Evolutionary conservation across 441 rosid species (phyloP), one percentile per base, ranked within the genome.

Genomic region (Capsella rubella): DNA sequence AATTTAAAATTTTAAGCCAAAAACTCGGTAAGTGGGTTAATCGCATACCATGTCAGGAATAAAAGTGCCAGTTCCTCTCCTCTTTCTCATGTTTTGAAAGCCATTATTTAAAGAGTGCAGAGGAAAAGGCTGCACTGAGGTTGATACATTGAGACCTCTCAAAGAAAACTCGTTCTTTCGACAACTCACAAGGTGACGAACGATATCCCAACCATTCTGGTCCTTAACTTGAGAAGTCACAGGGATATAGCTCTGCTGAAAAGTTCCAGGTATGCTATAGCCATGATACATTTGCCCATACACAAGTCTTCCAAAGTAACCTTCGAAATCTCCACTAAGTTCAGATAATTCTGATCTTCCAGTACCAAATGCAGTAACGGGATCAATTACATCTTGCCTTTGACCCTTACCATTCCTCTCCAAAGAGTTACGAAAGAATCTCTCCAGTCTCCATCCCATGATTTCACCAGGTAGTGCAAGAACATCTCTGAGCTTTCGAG

Each of bases 341-440:
- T 86, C 82, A 71, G 86, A 80, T n/a, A 64, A 75, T 56, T 85
- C 94, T 57, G 82, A 83, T 82, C 84, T 90, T 78, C 95, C 95
- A 31, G 85, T 82, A 52, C 98, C 98, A 83, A 91, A 95, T 35
- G 88, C 91, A 57, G 88, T 87, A 21, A 95, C 83, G 2, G 93
- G 90, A 79, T 80, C 82, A 58, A 79, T 66, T 32, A 87, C 81
- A 73, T 95, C 99, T 18, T 89, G 89, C 73, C 97, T 86, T 83
- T 82, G 85, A 55, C 99, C 99, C 77, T 81, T 89, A 45, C 99
- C 99, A 61, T 89, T 93, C 75, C 97, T 79, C 39, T 85, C 92
- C 81, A 93, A 73, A 72, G 97, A 85, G 75, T 86, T 89, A 27
- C 55, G 25, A 69, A 91, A 93, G 71, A 89, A 89, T 16, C 69